Conservation (phyloP, 495 filamentous ascomycete species). For the Penicillium psychrofluorescens region DNA sequence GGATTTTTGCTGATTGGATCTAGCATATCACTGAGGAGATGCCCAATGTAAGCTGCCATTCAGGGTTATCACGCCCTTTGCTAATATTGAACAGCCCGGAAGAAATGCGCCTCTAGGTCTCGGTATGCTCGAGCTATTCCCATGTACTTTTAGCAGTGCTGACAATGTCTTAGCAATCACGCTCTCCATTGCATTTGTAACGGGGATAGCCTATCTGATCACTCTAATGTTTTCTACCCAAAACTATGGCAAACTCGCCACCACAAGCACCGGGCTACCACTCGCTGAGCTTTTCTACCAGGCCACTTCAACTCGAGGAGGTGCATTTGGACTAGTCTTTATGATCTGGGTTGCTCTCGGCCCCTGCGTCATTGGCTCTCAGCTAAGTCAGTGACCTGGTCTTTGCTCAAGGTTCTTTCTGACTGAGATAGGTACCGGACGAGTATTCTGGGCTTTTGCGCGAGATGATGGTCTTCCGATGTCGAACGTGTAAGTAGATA, state of each 20-base stretch:
- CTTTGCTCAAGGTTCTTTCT: background rate
- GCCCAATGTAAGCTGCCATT: slow-evolving; percentile 43
- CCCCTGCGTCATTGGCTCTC: slow-evolving; percentile 41
- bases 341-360: slow-evolving; percentile 50
- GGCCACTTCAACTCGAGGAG: slow-evolving; percentile 57
- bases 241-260: slow-evolving; percentile 25
- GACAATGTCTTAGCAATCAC: slow-evolving; percentile 21
- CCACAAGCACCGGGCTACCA: slow-evolving; percentile 50
- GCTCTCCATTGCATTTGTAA: slow-evolving; percentile 38
- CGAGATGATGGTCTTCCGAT: slow-evolving; percentile 51
- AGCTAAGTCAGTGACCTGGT: slow-evolving; percentile 29
- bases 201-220: slow-evolving; percentile 34
- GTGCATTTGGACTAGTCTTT: slow-evolving; percentile 46
- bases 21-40: slow-evolving; percentile 76
- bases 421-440: slow-evolving; percentile 47
- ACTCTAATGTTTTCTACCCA: slow-evolving; percentile 41
- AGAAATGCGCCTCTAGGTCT: slow-evolving; percentile 25
- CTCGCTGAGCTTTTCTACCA: slow-evolving; percentile 68
- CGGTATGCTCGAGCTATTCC: slow-evolving; percentile 5
- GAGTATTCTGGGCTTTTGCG: slow-evolving; percentile 65
- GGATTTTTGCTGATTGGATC: background rate
- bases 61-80: background rate
- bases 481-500: slow-evolving; percentile 16
- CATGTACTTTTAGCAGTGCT: too few relatives aligned
- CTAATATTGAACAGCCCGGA: slow-evolving; percentile 15